phyloP scores from a whole-genome alignment of 192 early-diverging fungal species.

The Dissophora ornata region DNA sequence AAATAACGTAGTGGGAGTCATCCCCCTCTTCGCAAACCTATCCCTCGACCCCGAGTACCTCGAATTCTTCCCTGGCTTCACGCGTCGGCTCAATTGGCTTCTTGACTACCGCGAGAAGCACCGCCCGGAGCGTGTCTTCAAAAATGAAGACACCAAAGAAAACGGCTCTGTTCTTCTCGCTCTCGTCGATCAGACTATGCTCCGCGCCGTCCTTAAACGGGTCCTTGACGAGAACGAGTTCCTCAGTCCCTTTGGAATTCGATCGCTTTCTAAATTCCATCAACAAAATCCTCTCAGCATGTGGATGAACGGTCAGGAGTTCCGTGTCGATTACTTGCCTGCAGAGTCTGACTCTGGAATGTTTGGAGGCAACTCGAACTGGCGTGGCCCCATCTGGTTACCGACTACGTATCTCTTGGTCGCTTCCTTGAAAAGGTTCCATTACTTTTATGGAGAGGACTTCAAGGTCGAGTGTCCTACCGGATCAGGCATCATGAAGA shows the following conservation, averaged over 20 bases:
- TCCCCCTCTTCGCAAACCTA: conserved; percentile 58
- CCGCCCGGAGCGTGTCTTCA: conserved; percentile 29
- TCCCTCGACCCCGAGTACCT: conserved; percentile 59
- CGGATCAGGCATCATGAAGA: conserved; percentile 34
- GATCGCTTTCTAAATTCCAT: conserved; percentile 61
- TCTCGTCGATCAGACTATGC: conserved; percentile 55
- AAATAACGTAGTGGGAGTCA: conserved; percentile 52
- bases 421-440: conserved; percentile 36
- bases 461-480: conserved; percentile 53
- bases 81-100: conserved; percentile 32
- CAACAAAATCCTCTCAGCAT: conserved; percentile 56
- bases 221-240: conserved; percentile 66
- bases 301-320: conserved; percentile 56
- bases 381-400: conserved; percentile 49
- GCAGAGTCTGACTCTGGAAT: conserved; percentile 56
- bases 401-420: conserved; percentile 40
- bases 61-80: conserved; percentile 44
- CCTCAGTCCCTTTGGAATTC: conserved; percentile 59
- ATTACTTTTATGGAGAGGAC: conserved; percentile 46
- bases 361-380: conserved; percentile 54
- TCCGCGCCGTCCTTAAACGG: conserved; percentile 51
- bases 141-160: conserved; percentile 40
- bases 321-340: conserved; percentile 60
- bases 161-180: conserved; percentile 49
- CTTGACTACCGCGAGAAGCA: conserved; percentile 36